Evolutionary conservation across 106 monocot species (phyloP).

Genomic region (Dioscorea zingiberensis): DNA sequence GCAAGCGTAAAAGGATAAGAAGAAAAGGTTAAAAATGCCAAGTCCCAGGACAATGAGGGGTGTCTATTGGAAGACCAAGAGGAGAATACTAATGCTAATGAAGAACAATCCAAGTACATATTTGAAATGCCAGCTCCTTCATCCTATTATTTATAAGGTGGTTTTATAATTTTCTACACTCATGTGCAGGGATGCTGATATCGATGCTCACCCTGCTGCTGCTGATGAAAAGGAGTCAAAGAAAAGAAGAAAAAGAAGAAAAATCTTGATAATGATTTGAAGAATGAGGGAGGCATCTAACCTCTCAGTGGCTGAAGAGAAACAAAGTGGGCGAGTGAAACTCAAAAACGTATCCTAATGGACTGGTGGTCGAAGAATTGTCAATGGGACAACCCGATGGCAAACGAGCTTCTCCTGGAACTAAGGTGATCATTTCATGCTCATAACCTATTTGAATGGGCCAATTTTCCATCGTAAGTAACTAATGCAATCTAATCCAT

Average conservation of each 20-base stretch:
- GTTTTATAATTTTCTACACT: too few species aligned
- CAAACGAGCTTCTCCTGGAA: conserved; percentile 51
- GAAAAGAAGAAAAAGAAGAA: conserved; percentile 41
- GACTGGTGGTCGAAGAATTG: conserved; percentile 52
- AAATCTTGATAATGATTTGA: conserved; percentile 8
- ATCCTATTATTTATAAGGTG: too few species aligned
- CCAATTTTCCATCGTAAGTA: too few species aligned
- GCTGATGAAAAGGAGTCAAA: conserved; percentile 7
- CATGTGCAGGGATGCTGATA: conserved; percentile 14
- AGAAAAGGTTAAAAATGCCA: too few species aligned
- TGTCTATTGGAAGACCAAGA: too few species aligned
- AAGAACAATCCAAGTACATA: too few species aligned
- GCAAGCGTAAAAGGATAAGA: conserved; percentile 38
- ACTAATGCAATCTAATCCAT: too few species aligned
- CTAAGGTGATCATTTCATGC: conserved; percentile 29
- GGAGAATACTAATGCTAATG: neutral
- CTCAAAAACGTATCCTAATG: conserved; percentile 37
- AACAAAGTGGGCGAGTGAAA: conserved; percentile 10
- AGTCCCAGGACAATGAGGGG: too few species aligned
- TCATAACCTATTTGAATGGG: too few species aligned
- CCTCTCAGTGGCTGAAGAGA: neutral
- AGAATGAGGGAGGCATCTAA: neutral
- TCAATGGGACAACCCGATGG: conserved; percentile 73
- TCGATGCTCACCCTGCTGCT: neutral
- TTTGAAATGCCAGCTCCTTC: too few species aligned